Evolutionary conservation across 1,284 basidiomycete genomes (phyloP).

Genomic region (Ceratobasidium sp.): DNA sequence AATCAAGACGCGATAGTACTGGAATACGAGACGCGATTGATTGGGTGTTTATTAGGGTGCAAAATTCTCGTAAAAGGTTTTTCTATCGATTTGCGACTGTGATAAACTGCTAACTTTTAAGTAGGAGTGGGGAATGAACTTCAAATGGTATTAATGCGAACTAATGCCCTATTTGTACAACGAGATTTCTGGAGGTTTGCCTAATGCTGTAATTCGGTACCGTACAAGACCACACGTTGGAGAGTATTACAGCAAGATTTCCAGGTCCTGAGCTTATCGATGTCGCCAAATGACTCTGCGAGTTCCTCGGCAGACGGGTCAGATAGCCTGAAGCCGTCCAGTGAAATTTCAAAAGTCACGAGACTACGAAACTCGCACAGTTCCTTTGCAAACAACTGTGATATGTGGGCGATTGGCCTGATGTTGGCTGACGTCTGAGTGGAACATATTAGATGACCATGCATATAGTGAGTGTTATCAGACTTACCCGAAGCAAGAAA

Average conservation of each 20-base stretch:
- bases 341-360: conserved; percentile 23
- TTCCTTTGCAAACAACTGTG: conserved; percentile 20
- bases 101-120: background rate
- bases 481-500: conserved; percentile 16
- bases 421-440: conserved; percentile 12
- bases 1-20: conserved; percentile 63
- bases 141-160: background rate
- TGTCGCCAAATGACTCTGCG: background rate
- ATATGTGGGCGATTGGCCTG: conserved; percentile 19
- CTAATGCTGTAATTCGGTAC: background rate
- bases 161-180: background rate
- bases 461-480: background rate
- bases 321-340: conserved; percentile 10
- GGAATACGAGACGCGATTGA: conserved; percentile 91
- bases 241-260: conserved; percentile 11
- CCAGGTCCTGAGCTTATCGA: conserved; percentile 16
- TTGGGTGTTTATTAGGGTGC: conserved; percentile 92
- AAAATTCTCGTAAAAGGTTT: conserved; percentile 76
- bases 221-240: conserved; percentile 17
- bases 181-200: background rate
- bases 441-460: background rate
- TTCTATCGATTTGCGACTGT: background rate
- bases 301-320: conserved; percentile 15
- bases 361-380: conserved; percentile 4
- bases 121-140: conserved; percentile 11